Percentiles rank a stretch among this genome's conserved stretches.
Conservation (phyloP, 2,329 filamentous ascomycete genomes). For the Colletotrichum endophyticum region DNA sequence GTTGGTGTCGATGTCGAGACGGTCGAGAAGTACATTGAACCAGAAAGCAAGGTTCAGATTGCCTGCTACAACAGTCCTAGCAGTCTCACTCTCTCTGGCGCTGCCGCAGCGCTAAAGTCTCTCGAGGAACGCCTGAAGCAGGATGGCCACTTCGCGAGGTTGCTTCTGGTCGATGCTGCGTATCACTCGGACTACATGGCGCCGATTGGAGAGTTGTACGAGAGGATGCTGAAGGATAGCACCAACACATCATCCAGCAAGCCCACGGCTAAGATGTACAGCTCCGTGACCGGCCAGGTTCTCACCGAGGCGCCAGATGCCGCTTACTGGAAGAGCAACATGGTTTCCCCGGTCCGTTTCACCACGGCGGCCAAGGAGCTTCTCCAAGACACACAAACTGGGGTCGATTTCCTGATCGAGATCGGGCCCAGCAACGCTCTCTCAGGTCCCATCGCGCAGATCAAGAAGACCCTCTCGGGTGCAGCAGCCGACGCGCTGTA, state of each 20-base stretch:
- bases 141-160: conserved; percentile 22
- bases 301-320: neutral
- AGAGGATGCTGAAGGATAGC: neutral
- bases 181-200: conserved; percentile 17
- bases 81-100: conserved; percentile 9
- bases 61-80: conserved; percentile 7
- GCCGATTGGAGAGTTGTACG: neutral
- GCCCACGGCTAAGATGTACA: neutral
- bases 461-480: no score
- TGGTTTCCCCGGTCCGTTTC: neutral
- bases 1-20: neutral
- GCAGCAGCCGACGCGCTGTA: rapidly evolving
- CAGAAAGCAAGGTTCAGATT: neutral
- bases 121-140: neutral
- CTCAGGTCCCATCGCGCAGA: no score
- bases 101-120: neutral
- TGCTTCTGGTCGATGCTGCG: conserved; percentile 23
- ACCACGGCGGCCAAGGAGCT: neutral
- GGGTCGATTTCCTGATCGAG: no score
- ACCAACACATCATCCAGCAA: neutral
- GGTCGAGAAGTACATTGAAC: neutral
- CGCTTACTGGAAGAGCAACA: neutral
- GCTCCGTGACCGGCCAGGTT: neutral
- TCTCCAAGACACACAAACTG: no score
- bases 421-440: no score